These are phyloP conservation scores for Haplosporangium sp. DNA, from an alignment of 371 early-diverging fungal genomes.

Conservation along the genomic window DNA sequence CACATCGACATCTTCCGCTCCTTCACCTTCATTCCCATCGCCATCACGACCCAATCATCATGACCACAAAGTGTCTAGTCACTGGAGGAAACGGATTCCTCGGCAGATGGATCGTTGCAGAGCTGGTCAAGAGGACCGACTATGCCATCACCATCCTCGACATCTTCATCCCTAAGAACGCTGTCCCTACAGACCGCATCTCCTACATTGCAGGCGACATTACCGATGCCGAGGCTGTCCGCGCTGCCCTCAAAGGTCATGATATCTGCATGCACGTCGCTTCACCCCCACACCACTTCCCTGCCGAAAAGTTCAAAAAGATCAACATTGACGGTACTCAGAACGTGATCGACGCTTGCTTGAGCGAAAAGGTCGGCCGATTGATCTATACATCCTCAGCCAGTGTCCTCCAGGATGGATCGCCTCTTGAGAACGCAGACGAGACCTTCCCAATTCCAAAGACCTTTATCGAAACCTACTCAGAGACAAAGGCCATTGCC, in stretches of 20 bases:
- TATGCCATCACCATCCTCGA: constrained; percentile 79
- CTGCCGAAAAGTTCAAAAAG: constrained; percentile 67
- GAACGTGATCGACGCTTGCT: constrained; percentile 86
- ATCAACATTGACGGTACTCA: constrained; percentile 93
- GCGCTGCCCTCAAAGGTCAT: constrained; percentile 70
- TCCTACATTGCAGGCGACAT: constrained; percentile 82
- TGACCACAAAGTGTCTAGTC: constrained; percentile 73
- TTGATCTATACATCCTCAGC: constrained; percentile 91
- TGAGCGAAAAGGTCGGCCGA: constrained; percentile 70
- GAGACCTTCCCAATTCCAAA: constrained; percentile 82
- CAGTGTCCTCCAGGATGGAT: constrained; percentile 89
- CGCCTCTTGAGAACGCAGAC: constrained; percentile 81
- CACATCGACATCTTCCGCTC: neutral
- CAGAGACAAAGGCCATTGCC: constrained; percentile 92
- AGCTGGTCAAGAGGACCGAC: constrained; percentile 76
- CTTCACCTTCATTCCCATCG: neutral
- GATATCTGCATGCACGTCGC: constrained; percentile 93
- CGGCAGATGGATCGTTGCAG: constrained; percentile 82
- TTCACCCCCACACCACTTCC: constrained; percentile 84
- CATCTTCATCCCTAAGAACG: constrained; percentile 68
- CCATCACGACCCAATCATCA: constrained; percentile 7
- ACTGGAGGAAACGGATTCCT: constrained; percentile 94
- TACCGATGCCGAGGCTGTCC: constrained; percentile 74
- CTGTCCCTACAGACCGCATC: constrained; percentile 62
- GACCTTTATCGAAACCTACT: constrained; percentile 87